These are phyloP conservation scores for Syncephalis plumigaleata DNA, from an alignment of 371 early-diverging fungal genomes.

Conservation along the genomic window DNA sequence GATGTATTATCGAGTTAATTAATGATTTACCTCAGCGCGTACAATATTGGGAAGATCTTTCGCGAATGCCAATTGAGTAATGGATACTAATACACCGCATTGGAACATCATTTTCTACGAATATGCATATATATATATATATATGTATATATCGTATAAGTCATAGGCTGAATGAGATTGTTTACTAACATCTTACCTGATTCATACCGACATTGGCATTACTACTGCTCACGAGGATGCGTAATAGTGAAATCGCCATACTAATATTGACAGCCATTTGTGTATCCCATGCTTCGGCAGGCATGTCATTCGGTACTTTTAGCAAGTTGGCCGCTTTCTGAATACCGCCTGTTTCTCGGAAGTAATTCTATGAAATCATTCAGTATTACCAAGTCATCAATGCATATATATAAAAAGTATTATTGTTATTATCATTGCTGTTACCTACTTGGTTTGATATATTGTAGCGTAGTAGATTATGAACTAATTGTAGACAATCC, in stretches of 20 bases:
- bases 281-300: slow-evolving; percentile 33
- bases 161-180: no score
- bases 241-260: slow-evolving; percentile 61
- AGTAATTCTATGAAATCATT: slow-evolving; percentile 43
- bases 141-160: no score
- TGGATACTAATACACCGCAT: slow-evolving; percentile 33
- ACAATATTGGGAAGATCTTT: slow-evolving; percentile 24
- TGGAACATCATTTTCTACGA: slow-evolving; percentile 52
- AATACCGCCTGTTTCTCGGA: slow-evolving; percentile 88
- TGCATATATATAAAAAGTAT: no score
- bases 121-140: background rate
- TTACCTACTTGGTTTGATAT: slow-evolving; percentile 83
- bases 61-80: slow-evolving; percentile 25
- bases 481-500: slow-evolving; percentile 82
- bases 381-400: no score
- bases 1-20: no score
- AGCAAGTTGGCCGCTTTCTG: slow-evolving; percentile 60
- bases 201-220: slow-evolving; percentile 71
- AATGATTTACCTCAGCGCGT: slow-evolving; percentile 7
- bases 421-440: no score
- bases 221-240: slow-evolving; percentile 76
- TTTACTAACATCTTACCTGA: slow-evolving; percentile 26
- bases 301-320: slow-evolving; percentile 15
- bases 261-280: slow-evolving; percentile 76
- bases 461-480: slow-evolving; percentile 82